phyloP scores from a whole-genome alignment of 2,329 filamentous ascomycete species.

The Trichoderma afroharzianum region DNA sequence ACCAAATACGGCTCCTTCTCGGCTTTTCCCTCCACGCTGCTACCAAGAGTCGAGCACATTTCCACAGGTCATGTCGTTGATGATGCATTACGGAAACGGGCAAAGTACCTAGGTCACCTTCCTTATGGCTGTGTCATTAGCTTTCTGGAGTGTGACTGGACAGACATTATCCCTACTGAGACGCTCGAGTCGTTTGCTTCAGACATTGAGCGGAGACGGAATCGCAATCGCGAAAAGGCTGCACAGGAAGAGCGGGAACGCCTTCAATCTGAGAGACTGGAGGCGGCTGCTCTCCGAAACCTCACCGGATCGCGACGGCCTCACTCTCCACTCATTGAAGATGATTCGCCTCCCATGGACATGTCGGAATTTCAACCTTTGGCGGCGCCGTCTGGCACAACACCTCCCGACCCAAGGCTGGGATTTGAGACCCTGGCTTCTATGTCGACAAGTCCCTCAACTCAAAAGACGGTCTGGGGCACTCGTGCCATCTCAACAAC shows the following conservation, averaged over 20 bases:
- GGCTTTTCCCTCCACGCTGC: slow-evolving; percentile 76
- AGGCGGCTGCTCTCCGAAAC: slow-evolving; percentile 65
- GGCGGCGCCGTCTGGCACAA: slow-evolving; percentile 45
- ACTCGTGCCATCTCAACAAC: slow-evolving; percentile 65
- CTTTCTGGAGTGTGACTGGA: slow-evolving; percentile 94
- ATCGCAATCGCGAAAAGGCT: slow-evolving; percentile 77
- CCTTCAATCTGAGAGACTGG: slow-evolving; percentile 74
- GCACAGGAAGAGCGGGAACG: slow-evolving; percentile 82
- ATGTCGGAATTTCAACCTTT: slow-evolving; percentile 65
- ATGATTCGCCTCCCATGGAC: slow-evolving; percentile 42
- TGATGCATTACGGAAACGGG: slow-evolving; percentile 74
- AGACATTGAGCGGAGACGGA: slow-evolving; percentile 73
- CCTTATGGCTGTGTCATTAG: slow-evolving; percentile 87
- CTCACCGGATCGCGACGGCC: slow-evolving; percentile 38
- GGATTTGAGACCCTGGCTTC: slow-evolving; percentile 68
- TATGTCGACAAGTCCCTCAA: slow-evolving; percentile 76
- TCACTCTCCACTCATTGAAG: slow-evolving; percentile 35
- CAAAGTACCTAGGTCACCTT: slow-evolving; percentile 83
- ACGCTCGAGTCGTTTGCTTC: slow-evolving; percentile 70
- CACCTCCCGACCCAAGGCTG: slow-evolving; percentile 54
- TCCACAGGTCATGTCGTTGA: slow-evolving; percentile 86
- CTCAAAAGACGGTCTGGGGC: slow-evolving; percentile 86
- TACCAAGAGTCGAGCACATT: slow-evolving; percentile 84
- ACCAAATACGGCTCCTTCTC: slow-evolving; percentile 81
- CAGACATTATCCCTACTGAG: slow-evolving; percentile 74